Percentiles rank a stretch among this genome's conserved stretches.
These are phyloP conservation scores for Amorphotheca resinae DNA, from an alignment of 495 filamentous ascomycete genomes.

Conservation along the genomic window DNA sequence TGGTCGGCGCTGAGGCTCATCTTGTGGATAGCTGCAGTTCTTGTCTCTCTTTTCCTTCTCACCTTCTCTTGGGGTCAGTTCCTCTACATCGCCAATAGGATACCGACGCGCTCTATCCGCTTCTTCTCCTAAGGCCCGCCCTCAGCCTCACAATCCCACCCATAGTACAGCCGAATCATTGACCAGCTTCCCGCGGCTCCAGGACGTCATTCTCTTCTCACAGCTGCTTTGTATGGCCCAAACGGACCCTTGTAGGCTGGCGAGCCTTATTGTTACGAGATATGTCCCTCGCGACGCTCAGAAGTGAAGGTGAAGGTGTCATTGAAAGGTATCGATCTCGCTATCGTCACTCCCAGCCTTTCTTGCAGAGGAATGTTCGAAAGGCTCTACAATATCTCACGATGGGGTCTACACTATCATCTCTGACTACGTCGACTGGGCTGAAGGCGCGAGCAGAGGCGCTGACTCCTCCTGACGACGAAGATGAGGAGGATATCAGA, in stretches of 20 bases:
- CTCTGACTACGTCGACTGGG: background rate
- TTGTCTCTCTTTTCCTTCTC: too few species aligned
- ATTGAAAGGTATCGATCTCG: constrained; percentile 1
- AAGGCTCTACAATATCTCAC: constrained; percentile 4
- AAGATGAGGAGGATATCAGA: constrained; percentile 9
- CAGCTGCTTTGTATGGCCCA: constrained; percentile 5
- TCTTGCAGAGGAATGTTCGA: constrained; percentile 14
- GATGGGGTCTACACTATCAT: constrained; percentile 14
- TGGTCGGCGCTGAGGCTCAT: background rate
- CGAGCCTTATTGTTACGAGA: constrained; percentile 12
- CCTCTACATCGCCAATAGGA: too few species aligned
- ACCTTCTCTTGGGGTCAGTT: too few species aligned
- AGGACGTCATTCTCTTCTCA: background rate
- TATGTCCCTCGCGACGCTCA: constrained; percentile 11
- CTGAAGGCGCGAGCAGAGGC: background rate
- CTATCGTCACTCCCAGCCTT: constrained; percentile 3
- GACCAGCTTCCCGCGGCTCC: background rate
- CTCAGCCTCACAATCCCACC: too few species aligned
- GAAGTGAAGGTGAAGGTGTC: constrained; percentile 7
- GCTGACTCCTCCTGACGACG: constrained; percentile 1
- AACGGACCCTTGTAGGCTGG: constrained; percentile 10
- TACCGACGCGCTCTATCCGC: too few species aligned
- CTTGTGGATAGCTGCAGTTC: background rate
- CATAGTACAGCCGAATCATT: too few species aligned
- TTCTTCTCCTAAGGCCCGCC: too few species aligned